Conservation (phyloP, 176 grass and related monocot genomes). For the Avena atlantica region DNA sequence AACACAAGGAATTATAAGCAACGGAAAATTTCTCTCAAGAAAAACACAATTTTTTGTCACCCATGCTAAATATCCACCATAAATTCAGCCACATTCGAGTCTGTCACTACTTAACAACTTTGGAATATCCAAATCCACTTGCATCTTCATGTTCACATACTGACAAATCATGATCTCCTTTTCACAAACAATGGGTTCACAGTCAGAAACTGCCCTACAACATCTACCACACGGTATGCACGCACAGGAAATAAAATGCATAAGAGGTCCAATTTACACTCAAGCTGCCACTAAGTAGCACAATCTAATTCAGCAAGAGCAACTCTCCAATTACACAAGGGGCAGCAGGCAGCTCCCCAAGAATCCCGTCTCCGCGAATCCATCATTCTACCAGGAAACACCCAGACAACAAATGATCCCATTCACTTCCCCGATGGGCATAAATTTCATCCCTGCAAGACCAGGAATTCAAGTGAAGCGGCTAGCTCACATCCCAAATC, state of each 20-base stretch:
- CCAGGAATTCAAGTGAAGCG: no score
- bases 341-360: constrained; percentile 3
- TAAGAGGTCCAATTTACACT: background rate
- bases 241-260: constrained; percentile 21
- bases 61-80: constrained; percentile 10
- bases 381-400: background rate
- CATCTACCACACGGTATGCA: constrained; percentile 26
- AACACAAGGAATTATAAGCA: background rate
- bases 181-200: background rate
- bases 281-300: background rate
- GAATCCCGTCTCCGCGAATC: background rate
- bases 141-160: constrained; percentile 7
- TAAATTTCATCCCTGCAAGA: background rate
- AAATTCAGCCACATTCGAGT: background rate
- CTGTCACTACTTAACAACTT: constrained; percentile 17
- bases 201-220: background rate
- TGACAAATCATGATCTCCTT: background rate
- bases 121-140: constrained; percentile 8
- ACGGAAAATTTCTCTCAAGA: background rate
- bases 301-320: constrained; percentile 19
- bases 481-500: background rate
- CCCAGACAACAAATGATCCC: background rate
- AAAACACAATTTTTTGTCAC: background rate
- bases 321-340: background rate
- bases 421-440: background rate